Evolutionary conservation across 2,329 filamentous ascomycete species (phyloP), one percentile per base, ranked within the genome.

Genomic region (Ploettnerulaceae sp.): DNA sequence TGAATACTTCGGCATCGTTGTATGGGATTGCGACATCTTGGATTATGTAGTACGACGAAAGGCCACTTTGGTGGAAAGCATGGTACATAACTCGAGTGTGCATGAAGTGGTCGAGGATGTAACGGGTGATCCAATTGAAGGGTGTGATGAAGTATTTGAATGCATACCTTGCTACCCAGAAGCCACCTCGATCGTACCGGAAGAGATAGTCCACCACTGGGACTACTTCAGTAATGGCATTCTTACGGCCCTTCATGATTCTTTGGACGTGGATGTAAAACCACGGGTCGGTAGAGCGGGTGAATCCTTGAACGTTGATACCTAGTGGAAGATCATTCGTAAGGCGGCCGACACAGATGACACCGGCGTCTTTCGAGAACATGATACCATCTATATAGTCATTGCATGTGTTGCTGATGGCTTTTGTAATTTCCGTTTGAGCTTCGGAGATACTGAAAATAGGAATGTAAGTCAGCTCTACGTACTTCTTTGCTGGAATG

Each of bases 121-220:
- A 79, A 6, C 81, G 72, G 0, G 76, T 79, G 34, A 81, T 59
- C 7, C 66, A 66, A 52, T 74, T 82, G 66, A 83, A 83, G 0
- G 80, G 81, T 0, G 71, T 58, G 17, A 71, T 53, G 63, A 81
- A 81, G 58, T 82, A 83, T 3, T 69, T 67, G 63, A 75, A 84
- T 1, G 78, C 77, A 32, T 65, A 84, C 82, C 2, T 71, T 72
- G 22, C 77, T 73, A n/a, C 81, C 81, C 81, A 84, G 63, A 84
- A 85, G 0, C 73, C 78, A 9, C 77, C 81, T 2, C 81, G 70
- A 58, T 84, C 79, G 57, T 84, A 80, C 5, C 76, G 71, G 59
- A 81, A 81, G 4, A 81, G 67, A 55, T 81, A 81, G 32, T 76
- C 72, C 7, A 64, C 62, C 0, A 74, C 54, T 0, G 74, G 73